Conservation (phyloP, 1,284 basidiomycete genomes). For the Pyrrhoderma noxium region DNA sequence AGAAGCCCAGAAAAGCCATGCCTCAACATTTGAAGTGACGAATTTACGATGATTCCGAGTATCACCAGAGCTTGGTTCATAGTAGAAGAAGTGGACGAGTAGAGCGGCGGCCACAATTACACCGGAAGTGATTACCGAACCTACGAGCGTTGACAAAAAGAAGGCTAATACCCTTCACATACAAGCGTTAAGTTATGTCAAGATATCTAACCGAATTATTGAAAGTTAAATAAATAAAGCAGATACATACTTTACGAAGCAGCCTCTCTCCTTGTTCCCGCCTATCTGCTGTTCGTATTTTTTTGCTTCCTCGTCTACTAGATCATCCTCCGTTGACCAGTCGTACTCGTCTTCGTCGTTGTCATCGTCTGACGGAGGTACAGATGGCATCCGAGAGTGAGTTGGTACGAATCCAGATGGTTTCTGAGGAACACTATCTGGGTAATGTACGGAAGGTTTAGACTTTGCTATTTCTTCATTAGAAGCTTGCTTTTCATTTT, state of each 20-base stretch:
- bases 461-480: constrained; percentile 17
- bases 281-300: constrained; percentile 58
- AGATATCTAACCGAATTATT: background rate
- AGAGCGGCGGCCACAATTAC: constrained; percentile 53
- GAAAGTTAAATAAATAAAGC: background rate
- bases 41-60: constrained; percentile 49
- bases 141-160: constrained; percentile 64
- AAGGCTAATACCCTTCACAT: constrained; percentile 45
- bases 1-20: constrained; percentile 75
- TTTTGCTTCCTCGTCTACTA: constrained; percentile 60
- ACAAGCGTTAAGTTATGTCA: constrained; percentile 5
- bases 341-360: constrained; percentile 50
- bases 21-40: constrained; percentile 59
- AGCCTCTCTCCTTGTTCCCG: constrained; percentile 42
- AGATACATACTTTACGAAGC: constrained; percentile 48
- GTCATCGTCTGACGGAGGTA: constrained; percentile 53
- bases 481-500: background rate
- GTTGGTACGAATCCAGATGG: constrained; percentile 7
- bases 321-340: constrained; percentile 69
- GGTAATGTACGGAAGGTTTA: constrained; percentile 44
- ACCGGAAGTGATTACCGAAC: constrained; percentile 56
- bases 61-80: constrained; percentile 36
- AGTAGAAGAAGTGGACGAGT: constrained; percentile 62
- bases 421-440: constrained; percentile 31
- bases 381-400: constrained; percentile 37